Base-by-base conservation (phyloP, 345 rosid species). In the Atalantia buxifolia region DNA sequence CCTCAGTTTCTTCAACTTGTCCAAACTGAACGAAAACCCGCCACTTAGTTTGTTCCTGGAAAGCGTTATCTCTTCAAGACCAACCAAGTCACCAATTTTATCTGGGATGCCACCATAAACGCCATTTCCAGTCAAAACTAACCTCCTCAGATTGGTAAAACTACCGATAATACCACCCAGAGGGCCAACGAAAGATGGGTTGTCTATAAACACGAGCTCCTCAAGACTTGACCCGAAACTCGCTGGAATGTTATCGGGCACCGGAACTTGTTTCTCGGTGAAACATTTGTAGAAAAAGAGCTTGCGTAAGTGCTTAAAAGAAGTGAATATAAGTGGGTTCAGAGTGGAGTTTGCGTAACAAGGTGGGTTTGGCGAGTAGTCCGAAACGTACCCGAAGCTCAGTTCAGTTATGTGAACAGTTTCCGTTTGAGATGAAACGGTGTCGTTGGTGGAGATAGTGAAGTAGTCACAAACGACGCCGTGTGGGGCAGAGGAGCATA, bases 261-360 rank as follows among this genome's bases (percentile, higher is more conserved):
- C 48, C 33, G 82, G 28, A 40, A 81, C 92, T 2, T 27, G 82
- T 7, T 57, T 62, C 55, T 53, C 84, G 62, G 87, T 83, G 88
- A 88, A 92, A 66, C 97, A 92, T 53, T 84, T 85, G 83, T 92
- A 90, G 85, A 90, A 85, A 77, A 89, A 90, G 66, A 92, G 86
- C 79, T 88, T 89, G 38, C 97, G 94, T 0, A 92, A 83, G 78
- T 64, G 81, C 67, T 83, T 85, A 79, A 90, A 89, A 50, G 92
- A 81, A 48, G 85, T 79, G 81, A 90, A 86, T 53, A 92, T 53
- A 38, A 87, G 89, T 71, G 92, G 93, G 60, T 77, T 76, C 30
- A 92, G 85, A 0, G 91, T 82, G 45, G 96, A 80, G 66, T 89
- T 88, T 0, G 87, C 69, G 22, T 88, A 76, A 85, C 93, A 92